These are phyloP conservation scores for Starmerella sirachaensis DNA, from an alignment of 805 yeast species.

Conservation along the genomic window DNA sequence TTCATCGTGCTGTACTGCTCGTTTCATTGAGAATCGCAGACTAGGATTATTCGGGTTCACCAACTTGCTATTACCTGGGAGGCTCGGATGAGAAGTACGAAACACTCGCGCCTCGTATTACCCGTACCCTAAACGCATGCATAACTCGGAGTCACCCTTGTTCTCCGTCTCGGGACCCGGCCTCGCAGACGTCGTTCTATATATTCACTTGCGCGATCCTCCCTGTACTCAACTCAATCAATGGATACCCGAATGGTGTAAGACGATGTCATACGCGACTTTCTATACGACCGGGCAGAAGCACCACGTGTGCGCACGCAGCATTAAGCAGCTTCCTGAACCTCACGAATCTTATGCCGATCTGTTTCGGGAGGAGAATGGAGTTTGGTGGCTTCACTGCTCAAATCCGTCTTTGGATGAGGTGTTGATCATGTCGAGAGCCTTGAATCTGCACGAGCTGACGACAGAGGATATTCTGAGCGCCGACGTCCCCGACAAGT, in stretches of 20 bases:
- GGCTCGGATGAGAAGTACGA: too few species aligned
- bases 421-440: conserved; percentile 1
- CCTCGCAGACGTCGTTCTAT: too few species aligned
- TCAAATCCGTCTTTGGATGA: not conserved
- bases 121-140: too few species aligned
- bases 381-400: conserved; percentile 9
- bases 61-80: too few species aligned
- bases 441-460: conserved; percentile 1
- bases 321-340: not conserved
- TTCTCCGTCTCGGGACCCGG: too few species aligned
- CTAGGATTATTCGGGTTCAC: too few species aligned
- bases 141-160: too few species aligned
- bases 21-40: too few species aligned
- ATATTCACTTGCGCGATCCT: too few species aligned
- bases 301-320: not conserved
- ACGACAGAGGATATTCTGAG: conserved; percentile 3
- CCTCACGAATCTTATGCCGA: not conserved
- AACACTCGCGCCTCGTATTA: too few species aligned
- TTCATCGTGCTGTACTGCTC: too few species aligned
- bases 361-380: not conserved
- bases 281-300: conserved; percentile 1
- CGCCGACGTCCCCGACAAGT: conserved; percentile 2
- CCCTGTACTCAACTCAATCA: not conserved
- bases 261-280: not conserved
- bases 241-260: conserved; percentile 1